Evolutionary conservation across 1,139 yeast species (phyloP), one percentile per base, ranked within the genome.

Genomic region (Geotrichum aggregatum): DNA sequence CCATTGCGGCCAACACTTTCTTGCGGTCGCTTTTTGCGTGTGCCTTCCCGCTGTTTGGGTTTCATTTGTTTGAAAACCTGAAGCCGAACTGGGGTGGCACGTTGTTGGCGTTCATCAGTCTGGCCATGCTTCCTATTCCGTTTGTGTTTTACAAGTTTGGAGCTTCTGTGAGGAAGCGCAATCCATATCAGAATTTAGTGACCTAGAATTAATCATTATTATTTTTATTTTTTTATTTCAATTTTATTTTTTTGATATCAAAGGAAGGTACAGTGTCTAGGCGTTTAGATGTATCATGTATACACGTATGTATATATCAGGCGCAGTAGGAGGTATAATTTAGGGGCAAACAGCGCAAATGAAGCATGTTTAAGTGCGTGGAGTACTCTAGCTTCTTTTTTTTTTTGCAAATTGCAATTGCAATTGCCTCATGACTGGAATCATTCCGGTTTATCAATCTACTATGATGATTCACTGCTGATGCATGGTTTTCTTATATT

Each of bases 91-190:
- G 46, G 46, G 46, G 46, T 3, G 31, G n/a, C 5, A 43, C 46
- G 7, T 14, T 43, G 46, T 24, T 43, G 26, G 46, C 46, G 16
- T 28, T 43, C 3, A 14, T 43, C 4, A 18, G 24, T 11, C 52
- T 72, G 30, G 68, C 59, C 1, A 71, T 80, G 76, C 69, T 77
- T 40, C 57, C 65, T 5, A 75, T 79, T 49, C 63, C 92, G 1
- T 76, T 81, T 57, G 61, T 77, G 24, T 80, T 87, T 63, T 76
- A 71, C 59, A 71, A 67, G 38, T 76, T 73, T 61, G 95, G 94
- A 13, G 74, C 21, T 28, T 4, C 4, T 14, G 31, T 43, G 3
- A 30, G 46, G 14, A 21, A 31, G 38, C 35, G 46, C 16, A 43
- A 36, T 30, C 46, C 46, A 18, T 43, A 30, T 16, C 30, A 24